Conservation (phyloP, 805 yeast genomes). For the Hanseniaspora opuntiae region DNA sequence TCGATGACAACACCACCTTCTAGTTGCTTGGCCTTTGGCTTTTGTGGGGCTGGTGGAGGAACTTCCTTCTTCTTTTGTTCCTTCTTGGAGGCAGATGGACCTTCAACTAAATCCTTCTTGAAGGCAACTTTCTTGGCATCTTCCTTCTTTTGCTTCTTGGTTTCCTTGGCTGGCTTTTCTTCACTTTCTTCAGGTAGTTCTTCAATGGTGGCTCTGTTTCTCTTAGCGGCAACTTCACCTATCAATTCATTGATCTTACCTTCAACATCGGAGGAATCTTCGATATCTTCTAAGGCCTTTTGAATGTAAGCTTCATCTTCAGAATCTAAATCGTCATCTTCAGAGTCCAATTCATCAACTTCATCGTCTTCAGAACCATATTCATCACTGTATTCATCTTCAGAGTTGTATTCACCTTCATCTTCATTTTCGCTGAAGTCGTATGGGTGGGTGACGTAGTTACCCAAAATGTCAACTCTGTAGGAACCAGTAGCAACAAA, state of each 20-base stretch:
- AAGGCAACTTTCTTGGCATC: constrained; percentile 17
- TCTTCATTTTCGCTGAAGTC: constrained; percentile 43
- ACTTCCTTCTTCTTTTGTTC: constrained; percentile 13
- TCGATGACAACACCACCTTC: constrained; percentile 89
- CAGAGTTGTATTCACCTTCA: constrained; percentile 38
- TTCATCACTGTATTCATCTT: constrained; percentile 28
- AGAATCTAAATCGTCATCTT: constrained; percentile 26
- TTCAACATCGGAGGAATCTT: constrained; percentile 57
- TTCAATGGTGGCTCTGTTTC: constrained; percentile 25
- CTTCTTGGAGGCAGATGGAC: constrained; percentile 10
- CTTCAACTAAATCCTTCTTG: constrained; percentile 18
- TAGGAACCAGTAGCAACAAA: constrained; percentile 94
- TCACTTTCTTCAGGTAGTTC: constrained; percentile 21
- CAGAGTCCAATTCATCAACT: constrained; percentile 43
- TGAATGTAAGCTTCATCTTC: constrained; percentile 28
- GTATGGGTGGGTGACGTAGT: constrained; percentile 90
- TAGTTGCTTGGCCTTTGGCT: constrained; percentile 58
- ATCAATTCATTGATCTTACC: constrained; percentile 61
- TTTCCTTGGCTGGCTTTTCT: constrained; percentile 20
- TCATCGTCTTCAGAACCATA: constrained; percentile 24
- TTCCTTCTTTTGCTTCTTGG: constrained; percentile 35
- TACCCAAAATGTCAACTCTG: constrained; percentile 84
- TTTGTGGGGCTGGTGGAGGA: constrained; percentile 16
- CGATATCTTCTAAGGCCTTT: constrained; percentile 48
- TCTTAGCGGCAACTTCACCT: constrained; percentile 33